Evolutionary conservation across 1,139 yeast species (phyloP), one percentile per base, ranked within the genome.

Genomic region (Zygoascus meyerae): DNA sequence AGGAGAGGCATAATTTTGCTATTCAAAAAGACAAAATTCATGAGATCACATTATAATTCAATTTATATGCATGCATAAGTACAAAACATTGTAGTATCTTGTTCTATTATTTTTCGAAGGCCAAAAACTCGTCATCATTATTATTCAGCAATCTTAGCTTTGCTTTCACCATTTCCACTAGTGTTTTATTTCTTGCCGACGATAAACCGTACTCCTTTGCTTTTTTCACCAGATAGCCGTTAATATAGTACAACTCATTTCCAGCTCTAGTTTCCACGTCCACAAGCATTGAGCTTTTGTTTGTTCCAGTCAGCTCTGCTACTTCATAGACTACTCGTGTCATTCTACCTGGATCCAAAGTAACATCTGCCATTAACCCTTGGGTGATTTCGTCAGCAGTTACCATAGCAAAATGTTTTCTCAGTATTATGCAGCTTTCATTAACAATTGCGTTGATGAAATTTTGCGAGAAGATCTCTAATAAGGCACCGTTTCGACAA

Each of bases 221-320:
- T 48, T 81, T 65, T 11, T 57, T 61, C 5, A 73, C 76, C 12
- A 89, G 71, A 58, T 77, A 81, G 2, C 95, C 95, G 60, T 87
- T 90, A 50, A 90, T 81, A 63, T 76, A 83, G 50, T 82, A 83
- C 29, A 90, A 76, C 61, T 90, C 98, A 0, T 95, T 83, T 21
- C 70, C 72, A 53, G 80, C 73, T 46, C 79, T 69, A 3, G 46
- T 39, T 40, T 77, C 63, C 1, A 84, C 73, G 58, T 90, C 97
- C 55, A 85, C 87, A 57, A 95, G 74, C 97, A 90, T 92, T 1
- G 95, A 86, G 7, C 94, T 80, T 45, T 83, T 78, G 65, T 89
- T 92, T 41, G 71, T 64, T 0, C 76, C 73, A 18, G 82, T 74
- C 33, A 58, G 43, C 49, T 72, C 65, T 35, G 79, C 69, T 9